A percentile compares a stretch with the other conserved stretches of the same genome.
Evolutionary conservation across 1,139 yeast genomes (phyloP).

Genomic region (Taphrina pruni): DNA sequence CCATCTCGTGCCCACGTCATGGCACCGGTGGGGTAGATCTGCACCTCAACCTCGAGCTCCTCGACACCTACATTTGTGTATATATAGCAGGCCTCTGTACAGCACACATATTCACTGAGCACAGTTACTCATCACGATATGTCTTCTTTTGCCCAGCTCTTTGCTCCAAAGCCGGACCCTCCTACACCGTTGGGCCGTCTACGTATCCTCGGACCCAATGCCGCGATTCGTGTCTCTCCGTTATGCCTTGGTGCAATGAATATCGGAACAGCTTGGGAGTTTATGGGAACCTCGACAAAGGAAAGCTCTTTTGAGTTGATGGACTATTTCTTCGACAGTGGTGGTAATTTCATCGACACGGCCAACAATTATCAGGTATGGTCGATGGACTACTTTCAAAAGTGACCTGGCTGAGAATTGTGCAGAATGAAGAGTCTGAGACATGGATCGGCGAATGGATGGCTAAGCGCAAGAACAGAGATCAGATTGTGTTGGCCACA

Average conservation of each 20-base stretch:
- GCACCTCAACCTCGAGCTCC: too few relatives aligned
- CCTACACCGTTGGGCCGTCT: slow-evolving; percentile 45
- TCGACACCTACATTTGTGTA: too few relatives aligned
- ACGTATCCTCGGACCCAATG: slow-evolving; percentile 47
- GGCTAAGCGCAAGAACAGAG: slow-evolving; percentile 44
- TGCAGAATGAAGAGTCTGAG: slow-evolving; percentile 17
- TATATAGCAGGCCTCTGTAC: too few relatives aligned
- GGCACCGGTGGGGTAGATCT: not conserved
- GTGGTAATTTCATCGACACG: slow-evolving; percentile 49
- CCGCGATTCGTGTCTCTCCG: slow-evolving; percentile 49
- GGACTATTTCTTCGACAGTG: slow-evolving; percentile 47
- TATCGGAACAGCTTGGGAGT: slow-evolving; percentile 48
- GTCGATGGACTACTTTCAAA: not conserved
- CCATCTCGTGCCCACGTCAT: not conserved
- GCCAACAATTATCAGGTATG: slow-evolving; percentile 48
- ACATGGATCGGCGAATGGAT: slow-evolving; percentile 47
- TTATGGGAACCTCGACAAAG: slow-evolving; percentile 47
- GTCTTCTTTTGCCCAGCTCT: slow-evolving; percentile 17
- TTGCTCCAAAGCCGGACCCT: slow-evolving; percentile 45
- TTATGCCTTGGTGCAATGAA: slow-evolving; percentile 49
- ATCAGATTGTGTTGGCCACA: slow-evolving; percentile 47
- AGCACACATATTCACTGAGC: too few relatives aligned
- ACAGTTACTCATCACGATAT: not conserved
- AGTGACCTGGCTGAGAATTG: not conserved
- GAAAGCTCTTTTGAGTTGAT: slow-evolving; percentile 46